Percentiles rank a stretch among this genome's conserved stretches.
Evolutionary conservation across 257 asterid species (phyloP).

Genomic region (Solanum okadae): DNA sequence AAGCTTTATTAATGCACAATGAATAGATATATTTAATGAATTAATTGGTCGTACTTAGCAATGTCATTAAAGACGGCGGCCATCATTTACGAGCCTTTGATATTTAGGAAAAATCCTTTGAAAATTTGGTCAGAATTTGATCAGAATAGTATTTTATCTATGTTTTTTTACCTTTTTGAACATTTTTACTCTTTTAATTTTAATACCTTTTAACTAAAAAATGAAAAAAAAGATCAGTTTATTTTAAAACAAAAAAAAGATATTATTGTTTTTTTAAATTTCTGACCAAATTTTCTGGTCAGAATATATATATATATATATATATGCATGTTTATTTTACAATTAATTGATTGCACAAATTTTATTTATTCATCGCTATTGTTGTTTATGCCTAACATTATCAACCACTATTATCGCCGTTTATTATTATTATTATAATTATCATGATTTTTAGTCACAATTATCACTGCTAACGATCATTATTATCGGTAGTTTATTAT

Average conservation of each 20-base stretch:
- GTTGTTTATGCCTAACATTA: background rate
- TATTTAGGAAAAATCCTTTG: too few relatives aligned
- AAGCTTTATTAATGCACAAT: background rate
- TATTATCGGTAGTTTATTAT: background rate
- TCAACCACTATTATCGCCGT: fast-evolving
- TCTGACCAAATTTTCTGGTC: too few relatives aligned
- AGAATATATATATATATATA: too few relatives aligned
- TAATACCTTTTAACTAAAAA: too few relatives aligned
- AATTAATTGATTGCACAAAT: background rate
- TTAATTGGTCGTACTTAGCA: background rate
- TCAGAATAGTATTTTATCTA: too few relatives aligned
- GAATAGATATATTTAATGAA: background rate
- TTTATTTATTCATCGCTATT: background rate
- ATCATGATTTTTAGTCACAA: background rate
- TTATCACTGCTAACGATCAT: background rate
- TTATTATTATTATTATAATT: background rate
- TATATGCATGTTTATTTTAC: background rate
- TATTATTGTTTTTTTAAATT: too few relatives aligned
- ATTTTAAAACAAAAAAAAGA: too few relatives aligned
- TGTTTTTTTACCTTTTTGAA: too few relatives aligned
- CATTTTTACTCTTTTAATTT: too few relatives aligned
- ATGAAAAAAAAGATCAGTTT: too few relatives aligned
- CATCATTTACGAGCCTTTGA: background rate
- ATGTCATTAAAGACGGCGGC: background rate
- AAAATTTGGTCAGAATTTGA: too few relatives aligned